A percentile compares a stretch with the other conserved stretches of the same genome.
Evolutionary conservation across 1,284 basidiomycete genomes (phyloP).

Genomic region (Irpex sp.): DNA sequence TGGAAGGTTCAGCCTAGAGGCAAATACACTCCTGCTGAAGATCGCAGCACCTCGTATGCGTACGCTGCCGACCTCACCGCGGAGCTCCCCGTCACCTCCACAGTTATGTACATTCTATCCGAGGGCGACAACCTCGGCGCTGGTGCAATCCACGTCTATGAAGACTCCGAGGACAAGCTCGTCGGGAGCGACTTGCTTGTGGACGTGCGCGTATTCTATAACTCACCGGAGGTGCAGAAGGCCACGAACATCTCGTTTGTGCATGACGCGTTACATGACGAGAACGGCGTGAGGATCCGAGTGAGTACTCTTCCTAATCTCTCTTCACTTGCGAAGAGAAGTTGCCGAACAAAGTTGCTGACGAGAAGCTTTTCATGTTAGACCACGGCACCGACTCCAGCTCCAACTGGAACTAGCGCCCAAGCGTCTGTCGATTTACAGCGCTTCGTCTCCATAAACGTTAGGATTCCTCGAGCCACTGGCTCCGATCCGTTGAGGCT

Average conservation of each 20-base stretch:
- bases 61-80: neutral
- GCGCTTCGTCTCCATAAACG: neutral
- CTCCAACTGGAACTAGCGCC: neutral
- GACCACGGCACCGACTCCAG: neutral
- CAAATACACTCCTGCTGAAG: neutral
- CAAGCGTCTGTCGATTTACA: neutral
- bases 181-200: neutral
- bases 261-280: neutral
- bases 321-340: neutral
- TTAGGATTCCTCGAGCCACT: neutral
- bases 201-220: neutral
- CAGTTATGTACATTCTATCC: neutral
- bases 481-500: neutral
- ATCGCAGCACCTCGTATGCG: neutral
- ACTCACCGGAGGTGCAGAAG: neutral
- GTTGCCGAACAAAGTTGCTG: neutral
- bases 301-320: neutral
- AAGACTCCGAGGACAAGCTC: neutral
- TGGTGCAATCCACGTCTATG: neutral
- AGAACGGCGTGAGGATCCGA: neutral
- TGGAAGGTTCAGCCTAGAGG: neutral
- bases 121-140: neutral
- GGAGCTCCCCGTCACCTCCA: neutral
- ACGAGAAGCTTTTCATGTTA: neutral
- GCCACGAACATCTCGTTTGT: neutral